Evolutionary conservation across 2,329 filamentous ascomycete species (phyloP).

Genomic region (Onygenales sp.): DNA sequence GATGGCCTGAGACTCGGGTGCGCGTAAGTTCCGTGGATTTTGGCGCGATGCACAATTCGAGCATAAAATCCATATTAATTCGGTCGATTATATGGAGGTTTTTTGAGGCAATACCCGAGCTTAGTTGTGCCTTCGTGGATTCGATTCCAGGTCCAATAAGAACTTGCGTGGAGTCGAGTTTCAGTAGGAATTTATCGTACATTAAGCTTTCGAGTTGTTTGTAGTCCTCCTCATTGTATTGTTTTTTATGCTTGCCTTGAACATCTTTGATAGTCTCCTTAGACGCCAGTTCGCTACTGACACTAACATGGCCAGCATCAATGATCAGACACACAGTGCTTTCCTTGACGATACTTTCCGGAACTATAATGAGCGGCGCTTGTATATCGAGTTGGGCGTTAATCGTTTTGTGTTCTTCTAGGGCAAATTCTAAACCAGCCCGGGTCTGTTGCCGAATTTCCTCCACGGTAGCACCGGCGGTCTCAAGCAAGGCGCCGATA

Average conservation of each 20-base stretch:
- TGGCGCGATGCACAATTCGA: constrained; percentile 95
- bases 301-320: constrained; percentile 90
- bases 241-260: constrained; percentile 77
- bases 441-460: constrained; percentile 90
- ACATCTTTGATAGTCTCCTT: constrained; percentile 82
- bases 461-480: constrained; percentile 89
- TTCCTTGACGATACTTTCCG: constrained; percentile 76
- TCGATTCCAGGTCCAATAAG: constrained; percentile 90
- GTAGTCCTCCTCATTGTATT: constrained; percentile 83
- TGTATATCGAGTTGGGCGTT: constrained; percentile 94
- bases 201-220: constrained; percentile 81
- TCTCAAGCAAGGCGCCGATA: constrained; percentile 90
- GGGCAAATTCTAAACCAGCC: constrained; percentile 87
- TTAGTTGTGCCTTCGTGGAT: constrained; percentile 74
- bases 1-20: constrained; percentile 78
- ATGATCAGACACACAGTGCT: constrained; percentile 83
- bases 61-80: constrained; percentile 93
- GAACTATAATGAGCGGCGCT: constrained; percentile 90
- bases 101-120: constrained; percentile 55
- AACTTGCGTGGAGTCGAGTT: constrained; percentile 87
- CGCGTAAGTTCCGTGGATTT: constrained; percentile 90
- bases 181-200: constrained; percentile 95
- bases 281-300: constrained; percentile 89
- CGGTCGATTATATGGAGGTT: constrained; percentile 86
- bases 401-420: constrained; percentile 96